Evolutionary conservation across 2,329 filamentous ascomycete species (phyloP).

Genomic region (Fusarium bulbicola): DNA sequence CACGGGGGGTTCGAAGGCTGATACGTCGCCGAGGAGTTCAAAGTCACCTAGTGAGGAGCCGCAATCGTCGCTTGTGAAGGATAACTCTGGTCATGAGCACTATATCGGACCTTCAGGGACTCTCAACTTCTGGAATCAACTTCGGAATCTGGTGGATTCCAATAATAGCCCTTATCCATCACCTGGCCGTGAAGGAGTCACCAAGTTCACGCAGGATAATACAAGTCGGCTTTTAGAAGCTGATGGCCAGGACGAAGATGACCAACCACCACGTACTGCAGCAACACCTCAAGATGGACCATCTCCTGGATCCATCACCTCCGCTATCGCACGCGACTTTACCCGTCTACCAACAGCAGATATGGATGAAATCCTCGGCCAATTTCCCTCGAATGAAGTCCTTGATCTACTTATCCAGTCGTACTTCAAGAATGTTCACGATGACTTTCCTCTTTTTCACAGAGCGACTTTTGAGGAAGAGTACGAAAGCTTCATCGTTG

Average conservation of each 20-base stretch:
- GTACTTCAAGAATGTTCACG: slow-evolving; percentile 49
- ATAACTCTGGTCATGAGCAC: slow-evolving; percentile 48
- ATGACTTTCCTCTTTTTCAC: slow-evolving; percentile 50
- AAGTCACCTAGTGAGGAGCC: slow-evolving; percentile 32
- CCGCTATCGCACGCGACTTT: slow-evolving; percentile 42
- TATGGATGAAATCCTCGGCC: slow-evolving; percentile 43
- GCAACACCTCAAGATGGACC: slow-evolving; percentile 22
- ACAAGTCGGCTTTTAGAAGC: slow-evolving; percentile 31
- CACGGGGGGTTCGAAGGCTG: not conserved
- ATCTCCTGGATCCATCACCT: slow-evolving; percentile 42
- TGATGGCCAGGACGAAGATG: slow-evolving; percentile 22
- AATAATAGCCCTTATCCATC: slow-evolving; percentile 15
- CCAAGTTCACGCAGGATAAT: slow-evolving; percentile 30
- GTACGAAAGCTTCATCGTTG: slow-evolving; percentile 44
- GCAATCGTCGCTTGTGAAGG: slow-evolving; percentile 42
- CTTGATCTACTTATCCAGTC: slow-evolving; percentile 46
- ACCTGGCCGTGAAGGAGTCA: not conserved
- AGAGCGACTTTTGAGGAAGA: slow-evolving; percentile 48
- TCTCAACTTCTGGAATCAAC: slow-evolving; percentile 48
- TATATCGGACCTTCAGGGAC: slow-evolving; percentile 51
- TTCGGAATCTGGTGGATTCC: slow-evolving; percentile 45
- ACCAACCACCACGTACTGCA: not conserved
- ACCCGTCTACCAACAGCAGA: slow-evolving; percentile 37
- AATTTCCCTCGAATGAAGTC: slow-evolving; percentile 40
- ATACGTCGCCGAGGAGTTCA: slow-evolving; percentile 5